Percentiles rank a stretch among this genome's conserved stretches.
Evolutionary conservation across 225 moss, liverwort and hornwort genomes (phyloP).

Genomic region (Rhytidiadelphus loreus): DNA sequence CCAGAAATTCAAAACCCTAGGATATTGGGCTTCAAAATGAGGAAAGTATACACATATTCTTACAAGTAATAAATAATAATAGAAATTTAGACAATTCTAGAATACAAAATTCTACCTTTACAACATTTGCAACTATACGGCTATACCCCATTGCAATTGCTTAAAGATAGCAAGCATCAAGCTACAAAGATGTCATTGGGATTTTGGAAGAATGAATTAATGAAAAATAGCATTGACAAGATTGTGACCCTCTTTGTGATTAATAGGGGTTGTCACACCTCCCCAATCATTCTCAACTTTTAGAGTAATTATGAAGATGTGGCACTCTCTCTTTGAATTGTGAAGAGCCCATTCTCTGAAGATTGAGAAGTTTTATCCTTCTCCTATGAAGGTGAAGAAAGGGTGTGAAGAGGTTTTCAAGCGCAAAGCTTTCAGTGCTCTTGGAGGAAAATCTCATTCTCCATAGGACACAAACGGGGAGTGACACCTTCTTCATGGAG

Average conservation of each 20-base stretch:
- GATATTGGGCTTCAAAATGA: neutral
- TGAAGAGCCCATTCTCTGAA: fast-evolving
- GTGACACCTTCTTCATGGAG: neutral
- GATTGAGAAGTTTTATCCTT: neutral
- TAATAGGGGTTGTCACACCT: neutral
- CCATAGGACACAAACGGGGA: too few species aligned
- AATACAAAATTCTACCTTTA: fast-evolving
- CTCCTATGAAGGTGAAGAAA: fast-evolving
- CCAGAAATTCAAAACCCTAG: neutral
- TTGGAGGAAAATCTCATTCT: too few species aligned
- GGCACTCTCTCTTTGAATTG: neutral
- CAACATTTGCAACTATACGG: neutral
- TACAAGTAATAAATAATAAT: too few species aligned
- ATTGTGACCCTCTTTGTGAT: neutral
- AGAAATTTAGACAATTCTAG: too few species aligned
- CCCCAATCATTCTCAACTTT: neutral
- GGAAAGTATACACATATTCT: neutral
- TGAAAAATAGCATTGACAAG: neutral
- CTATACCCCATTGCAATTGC: fast-evolving
- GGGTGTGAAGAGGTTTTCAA: fast-evolving
- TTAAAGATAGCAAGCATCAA: neutral
- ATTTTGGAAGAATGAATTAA: neutral
- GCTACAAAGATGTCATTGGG: neutral
- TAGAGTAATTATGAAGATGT: fast-evolving
- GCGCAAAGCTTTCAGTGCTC: fast-evolving